Conservation (phyloP, 352 stramenopile species). For the Phytophthora tentaculata region DNA sequence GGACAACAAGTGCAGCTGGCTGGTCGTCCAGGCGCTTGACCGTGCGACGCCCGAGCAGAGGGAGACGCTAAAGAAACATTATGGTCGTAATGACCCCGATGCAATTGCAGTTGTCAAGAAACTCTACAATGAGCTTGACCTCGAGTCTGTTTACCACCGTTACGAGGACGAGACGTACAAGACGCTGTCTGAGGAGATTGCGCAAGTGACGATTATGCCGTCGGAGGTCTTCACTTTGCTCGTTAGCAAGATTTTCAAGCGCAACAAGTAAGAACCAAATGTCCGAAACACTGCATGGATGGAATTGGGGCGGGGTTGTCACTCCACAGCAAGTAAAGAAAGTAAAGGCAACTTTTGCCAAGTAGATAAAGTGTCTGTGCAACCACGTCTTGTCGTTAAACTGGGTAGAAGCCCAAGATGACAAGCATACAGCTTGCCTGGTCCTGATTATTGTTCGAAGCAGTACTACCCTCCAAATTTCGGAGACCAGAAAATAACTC, state of each 20-base stretch:
- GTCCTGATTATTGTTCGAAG: not conserved
- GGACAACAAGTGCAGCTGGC: slow-evolving; percentile 99
- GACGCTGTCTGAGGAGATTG: slow-evolving; percentile 81
- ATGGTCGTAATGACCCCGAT: slow-evolving; percentile 84
- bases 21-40: slow-evolving; percentile 95
- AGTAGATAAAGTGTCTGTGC: not conserved
- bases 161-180: slow-evolving; percentile 96
- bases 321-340: slow-evolving; percentile 4
- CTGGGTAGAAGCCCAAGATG: too few relatives aligned
- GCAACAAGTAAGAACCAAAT: slow-evolving; percentile 87
- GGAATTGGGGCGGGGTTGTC: not conserved
- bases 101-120: slow-evolving; percentile 93
- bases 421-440: too few relatives aligned
- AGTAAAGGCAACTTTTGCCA: not conserved
- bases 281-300: not conserved
- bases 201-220: slow-evolving; percentile 85
- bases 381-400: too few relatives aligned
- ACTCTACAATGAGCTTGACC: slow-evolving; percentile 93
- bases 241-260: slow-evolving; percentile 97
- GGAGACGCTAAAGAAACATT: slow-evolving; percentile 91
- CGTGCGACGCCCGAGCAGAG: slow-evolving; percentile 78
- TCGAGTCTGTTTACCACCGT: slow-evolving; percentile 87
- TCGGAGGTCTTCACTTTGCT: slow-evolving; percentile 94
- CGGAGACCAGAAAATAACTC: too few relatives aligned
- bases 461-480: too few relatives aligned